A percentile compares a stretch with the other conserved stretches of the same genome.
Evolutionary conservation across 441 rosid genomes (phyloP).

Genomic region (Croton setiger): DNA sequence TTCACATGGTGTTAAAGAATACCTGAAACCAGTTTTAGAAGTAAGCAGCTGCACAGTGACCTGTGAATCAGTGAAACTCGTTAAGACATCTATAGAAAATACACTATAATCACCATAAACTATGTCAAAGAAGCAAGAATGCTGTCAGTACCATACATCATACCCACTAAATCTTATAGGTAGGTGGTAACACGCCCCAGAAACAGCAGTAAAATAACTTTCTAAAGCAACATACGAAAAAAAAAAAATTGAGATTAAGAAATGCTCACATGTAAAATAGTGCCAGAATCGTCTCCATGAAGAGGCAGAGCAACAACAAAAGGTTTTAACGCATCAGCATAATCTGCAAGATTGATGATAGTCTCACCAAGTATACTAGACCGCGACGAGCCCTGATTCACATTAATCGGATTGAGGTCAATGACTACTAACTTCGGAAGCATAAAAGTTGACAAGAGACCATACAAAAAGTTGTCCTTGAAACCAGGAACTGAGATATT

Average conservation of each 20-base stretch:
- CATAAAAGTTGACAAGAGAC: constrained; percentile 6
- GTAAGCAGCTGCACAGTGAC: constrained; percentile 96
- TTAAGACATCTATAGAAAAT: constrained; percentile 6
- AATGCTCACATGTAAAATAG: constrained; percentile 86
- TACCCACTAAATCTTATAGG: not conserved
- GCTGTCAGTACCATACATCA: not conserved
- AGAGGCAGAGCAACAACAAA: constrained; percentile 65
- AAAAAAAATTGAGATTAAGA: constrained; percentile 21
- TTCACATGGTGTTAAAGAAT: constrained; percentile 20
- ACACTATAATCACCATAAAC: constrained; percentile 7
- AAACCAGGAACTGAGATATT: constrained; percentile 24
- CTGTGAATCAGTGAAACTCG: constrained; percentile 37
- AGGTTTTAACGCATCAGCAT: constrained; percentile 90
- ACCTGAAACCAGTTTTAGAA: constrained; percentile 97
- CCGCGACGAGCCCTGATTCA: constrained; percentile 84
- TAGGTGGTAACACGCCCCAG: not conserved
- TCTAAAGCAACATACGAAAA: constrained; percentile 14
- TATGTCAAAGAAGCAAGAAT: constrained; percentile 11
- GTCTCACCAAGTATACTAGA: constrained; percentile 95
- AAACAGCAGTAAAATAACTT: constrained; percentile 9
- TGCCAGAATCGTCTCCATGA: constrained; percentile 83
- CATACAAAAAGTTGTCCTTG: constrained; percentile 11
- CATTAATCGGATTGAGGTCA: constrained; percentile 25
- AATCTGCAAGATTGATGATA: constrained; percentile 86
- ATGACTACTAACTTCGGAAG: constrained; percentile 23